Evolutionary conservation across 2,329 filamentous ascomycete genomes (phyloP).

Genomic region (Coniochaeta sp.): DNA sequence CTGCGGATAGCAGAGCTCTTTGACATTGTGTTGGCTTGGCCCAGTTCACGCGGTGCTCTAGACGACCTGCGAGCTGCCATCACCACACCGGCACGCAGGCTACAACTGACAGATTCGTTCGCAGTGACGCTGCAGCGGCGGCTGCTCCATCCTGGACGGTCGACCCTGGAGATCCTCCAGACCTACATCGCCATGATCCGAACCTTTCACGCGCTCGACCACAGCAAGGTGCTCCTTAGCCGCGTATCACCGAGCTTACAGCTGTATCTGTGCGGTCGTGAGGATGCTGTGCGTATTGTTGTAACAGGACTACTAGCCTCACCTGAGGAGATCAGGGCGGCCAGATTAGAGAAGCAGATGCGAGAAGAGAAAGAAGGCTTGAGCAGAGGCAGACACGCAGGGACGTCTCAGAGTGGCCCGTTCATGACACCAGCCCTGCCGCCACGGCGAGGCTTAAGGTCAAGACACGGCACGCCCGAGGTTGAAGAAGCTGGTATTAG

Average conservation of each 20-base stretch:
- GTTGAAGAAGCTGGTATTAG: background rate
- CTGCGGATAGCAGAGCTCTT: slow-evolving; percentile 67
- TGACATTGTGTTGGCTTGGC: slow-evolving; percentile 72
- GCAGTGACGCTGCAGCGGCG: slow-evolving; percentile 56
- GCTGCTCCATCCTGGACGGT: slow-evolving; percentile 67
- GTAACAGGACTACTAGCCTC: slow-evolving; percentile 66
- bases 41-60: slow-evolving; percentile 61
- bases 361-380: slow-evolving; percentile 1
- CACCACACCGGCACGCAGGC: slow-evolving; percentile 58
- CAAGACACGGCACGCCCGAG: slow-evolving; percentile 5
- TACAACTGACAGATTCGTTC: slow-evolving; percentile 64
- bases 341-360: slow-evolving; percentile 13
- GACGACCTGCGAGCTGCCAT: slow-evolving; percentile 67
- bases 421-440: slow-evolving; percentile 9
- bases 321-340: slow-evolving; percentile 31
- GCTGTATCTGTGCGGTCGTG: slow-evolving; percentile 64
- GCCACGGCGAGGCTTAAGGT: background rate
- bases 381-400: background rate
- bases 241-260: slow-evolving; percentile 67
- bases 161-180: slow-evolving; percentile 67
- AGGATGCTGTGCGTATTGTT: slow-evolving; percentile 72
- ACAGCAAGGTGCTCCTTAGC: slow-evolving; percentile 69
- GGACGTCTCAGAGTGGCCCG: background rate
- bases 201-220: slow-evolving; percentile 67
- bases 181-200: slow-evolving; percentile 75